Evolutionary conservation across 352 stramenopile species (phyloP).

Genomic region (Discostella stelligera): DNA sequence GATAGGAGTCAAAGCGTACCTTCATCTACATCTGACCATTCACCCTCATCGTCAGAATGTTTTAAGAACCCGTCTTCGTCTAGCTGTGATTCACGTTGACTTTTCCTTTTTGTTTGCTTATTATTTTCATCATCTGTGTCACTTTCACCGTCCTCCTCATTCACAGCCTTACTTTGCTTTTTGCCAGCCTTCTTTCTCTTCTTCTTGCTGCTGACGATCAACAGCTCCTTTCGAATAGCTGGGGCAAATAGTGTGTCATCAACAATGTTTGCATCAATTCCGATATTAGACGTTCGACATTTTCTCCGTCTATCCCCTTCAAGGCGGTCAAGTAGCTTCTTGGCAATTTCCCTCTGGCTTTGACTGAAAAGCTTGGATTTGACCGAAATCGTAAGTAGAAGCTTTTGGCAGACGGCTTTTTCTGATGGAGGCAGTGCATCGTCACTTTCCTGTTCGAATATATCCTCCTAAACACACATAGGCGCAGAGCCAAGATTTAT

Average conservation of each 20-base stretch:
- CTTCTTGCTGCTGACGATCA: constrained; percentile 75
- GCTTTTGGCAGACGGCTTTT: constrained; percentile 71
- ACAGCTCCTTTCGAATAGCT: constrained; percentile 65
- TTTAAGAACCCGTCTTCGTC: constrained; percentile 76
- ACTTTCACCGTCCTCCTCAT: constrained; percentile 24
- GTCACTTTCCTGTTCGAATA: constrained; percentile 78
- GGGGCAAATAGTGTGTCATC: constrained; percentile 23
- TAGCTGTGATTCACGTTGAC: constrained; percentile 36
- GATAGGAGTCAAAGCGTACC: constrained; percentile 42
- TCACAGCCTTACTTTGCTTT: constrained; percentile 23
- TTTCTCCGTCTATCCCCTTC: constrained; percentile 76
- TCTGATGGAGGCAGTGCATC: constrained; percentile 66
- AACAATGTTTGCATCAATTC: constrained; percentile 25
- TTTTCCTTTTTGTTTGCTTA: constrained; percentile 37
- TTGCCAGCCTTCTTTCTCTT: constrained; percentile 57
- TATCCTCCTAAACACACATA: constrained; percentile 45
- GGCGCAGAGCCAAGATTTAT: background rate
- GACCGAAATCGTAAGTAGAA: constrained; percentile 79
- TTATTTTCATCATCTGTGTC: constrained; percentile 34
- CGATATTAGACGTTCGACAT: constrained; percentile 63
- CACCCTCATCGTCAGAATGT: constrained; percentile 76
- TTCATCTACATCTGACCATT: constrained; percentile 81
- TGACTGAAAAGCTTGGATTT: constrained; percentile 83
- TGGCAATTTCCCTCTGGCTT: constrained; percentile 65
- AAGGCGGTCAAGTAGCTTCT: constrained; percentile 68